Percentiles rank a stretch among this genome's conserved stretches.
Conservation (phyloP, 2,329 filamentous ascomycete genomes). For the Ilyonectria mors-panacis region DNA sequence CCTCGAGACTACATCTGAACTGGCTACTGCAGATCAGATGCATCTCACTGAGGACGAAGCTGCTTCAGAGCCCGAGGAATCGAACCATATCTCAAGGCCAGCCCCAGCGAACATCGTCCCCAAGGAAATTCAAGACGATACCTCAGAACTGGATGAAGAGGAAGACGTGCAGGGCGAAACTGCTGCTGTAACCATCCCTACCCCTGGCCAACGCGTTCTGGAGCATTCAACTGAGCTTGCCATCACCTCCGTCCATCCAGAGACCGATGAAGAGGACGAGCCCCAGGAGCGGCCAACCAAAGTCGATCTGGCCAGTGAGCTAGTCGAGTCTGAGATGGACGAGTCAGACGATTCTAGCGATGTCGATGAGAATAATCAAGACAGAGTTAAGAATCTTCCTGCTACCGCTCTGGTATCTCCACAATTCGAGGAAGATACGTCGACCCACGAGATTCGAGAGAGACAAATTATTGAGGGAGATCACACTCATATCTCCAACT, state of each 20-base stretch:
- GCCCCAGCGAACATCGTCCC: background rate
- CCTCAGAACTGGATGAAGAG: background rate
- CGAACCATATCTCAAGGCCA: background rate
- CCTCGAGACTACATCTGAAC: background rate
- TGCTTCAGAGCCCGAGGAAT: background rate
- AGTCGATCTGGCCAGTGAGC: background rate
- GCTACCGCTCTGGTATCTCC: background rate
- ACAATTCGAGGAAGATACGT: background rate
- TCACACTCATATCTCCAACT: background rate
- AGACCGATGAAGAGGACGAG: slow-evolving; percentile 1
- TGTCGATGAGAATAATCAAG: background rate
- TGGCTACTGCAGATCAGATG: background rate
- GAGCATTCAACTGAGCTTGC: background rate
- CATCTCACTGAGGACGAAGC: background rate
- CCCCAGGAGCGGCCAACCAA: background rate
- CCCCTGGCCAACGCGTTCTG: background rate
- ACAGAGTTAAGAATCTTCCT: no score
- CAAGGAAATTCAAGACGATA: background rate
- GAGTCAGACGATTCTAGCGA: slow-evolving; percentile 4
- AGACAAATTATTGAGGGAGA: background rate
- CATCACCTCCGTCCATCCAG: background rate
- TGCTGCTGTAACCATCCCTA: background rate
- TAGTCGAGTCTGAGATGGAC: background rate
- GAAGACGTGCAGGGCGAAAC: background rate
- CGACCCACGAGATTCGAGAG: background rate